Evolutionary conservation across 225 moss, liverwort and hornwort genomes (phyloP), one percentile per base, ranked within the genome.

Genomic region (Polytrichum formosum): DNA sequence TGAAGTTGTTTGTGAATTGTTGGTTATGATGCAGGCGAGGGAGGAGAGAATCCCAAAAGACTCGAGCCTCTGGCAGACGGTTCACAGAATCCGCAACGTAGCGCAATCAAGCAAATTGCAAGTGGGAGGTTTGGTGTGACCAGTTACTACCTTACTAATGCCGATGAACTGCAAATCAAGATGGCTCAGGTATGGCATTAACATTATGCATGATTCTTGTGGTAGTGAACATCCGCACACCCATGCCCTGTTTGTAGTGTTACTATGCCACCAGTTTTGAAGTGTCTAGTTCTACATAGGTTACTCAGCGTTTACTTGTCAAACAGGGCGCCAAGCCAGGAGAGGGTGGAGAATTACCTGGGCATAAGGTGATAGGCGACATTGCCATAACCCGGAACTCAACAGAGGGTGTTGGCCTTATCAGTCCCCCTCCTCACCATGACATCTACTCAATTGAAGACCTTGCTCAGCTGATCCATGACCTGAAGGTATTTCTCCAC

Each of bases 381-480:
- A 90, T 92, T 22, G 92, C 92, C 1, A 78, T 64, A 20, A 88
- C 88, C 4, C 75, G 92, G 33, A 88, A 90, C 69, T 92, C 92
- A 37, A 92, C 88, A 17, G 79, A 82, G 6, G 90, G 92, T 67
- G 88, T 90, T 58, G 90, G 88, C 63, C 84, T 92, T 21, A 92
- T 90, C 76, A 90, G 90, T 72, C 92, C 92, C 30, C 92, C 92
- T 54, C 92, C 92, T 1, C 92, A 92, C 61, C 92, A 92, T 71
- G 92, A 90, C 64, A 92, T 92, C 30, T 92, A 92, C 61, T 90
- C 90, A 13, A 92, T 90, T 53, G 92, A 92, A 67, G 92, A 92
- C 75, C 86, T 92, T 21, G 86, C 90, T 1, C 92, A 92, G 67
- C 84, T 92, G 5, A 92, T 92, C 62, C 83, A 86, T 67, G 90